Evolutionary conservation across 2,329 filamentous ascomycete genomes (phyloP).

Genomic region (Diaporthe sp.): DNA sequence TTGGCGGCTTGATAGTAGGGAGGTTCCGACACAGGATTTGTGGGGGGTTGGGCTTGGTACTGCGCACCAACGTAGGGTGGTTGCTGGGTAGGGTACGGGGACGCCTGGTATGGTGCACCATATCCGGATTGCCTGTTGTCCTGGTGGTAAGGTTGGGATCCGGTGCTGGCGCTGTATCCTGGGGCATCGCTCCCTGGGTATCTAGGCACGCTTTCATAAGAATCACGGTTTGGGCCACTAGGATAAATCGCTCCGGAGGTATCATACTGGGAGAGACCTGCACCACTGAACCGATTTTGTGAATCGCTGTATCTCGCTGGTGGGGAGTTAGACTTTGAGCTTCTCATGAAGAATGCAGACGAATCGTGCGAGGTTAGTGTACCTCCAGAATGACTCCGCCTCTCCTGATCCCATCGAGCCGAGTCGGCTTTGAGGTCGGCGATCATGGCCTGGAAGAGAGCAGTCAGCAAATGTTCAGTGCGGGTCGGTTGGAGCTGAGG

Average conservation of each 20-base stretch:
- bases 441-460: conserved; percentile 68
- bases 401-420: conserved; percentile 72
- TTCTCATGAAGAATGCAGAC: conserved; percentile 61
- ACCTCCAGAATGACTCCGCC: conserved; percentile 72
- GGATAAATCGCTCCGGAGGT: conserved; percentile 34
- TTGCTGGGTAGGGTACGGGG: conserved; percentile 20
- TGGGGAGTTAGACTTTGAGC: conserved; percentile 68
- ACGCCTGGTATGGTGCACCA: conserved; percentile 41
- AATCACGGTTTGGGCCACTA: conserved; percentile 40
- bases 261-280: conserved; percentile 44
- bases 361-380: conserved; percentile 67
- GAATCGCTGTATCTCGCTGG: conserved; percentile 71
- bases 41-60: conserved; percentile 19
- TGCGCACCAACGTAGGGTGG: neutral
- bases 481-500: conserved; percentile 1
- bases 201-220: conserved; percentile 58
- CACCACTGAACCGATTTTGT: conserved; percentile 52
- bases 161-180: conserved; percentile 58
- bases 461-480: neutral
- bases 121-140: conserved; percentile 48
- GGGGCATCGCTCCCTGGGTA: conserved; percentile 65
- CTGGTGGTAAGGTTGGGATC: conserved; percentile 40
- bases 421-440: conserved; percentile 74
- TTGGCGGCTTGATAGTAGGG: conserved; percentile 9
- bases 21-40: conserved; percentile 22